Base-by-base conservation (phyloP, 768 basidiomycete species). In the Lactifluus echinatus region DNA sequence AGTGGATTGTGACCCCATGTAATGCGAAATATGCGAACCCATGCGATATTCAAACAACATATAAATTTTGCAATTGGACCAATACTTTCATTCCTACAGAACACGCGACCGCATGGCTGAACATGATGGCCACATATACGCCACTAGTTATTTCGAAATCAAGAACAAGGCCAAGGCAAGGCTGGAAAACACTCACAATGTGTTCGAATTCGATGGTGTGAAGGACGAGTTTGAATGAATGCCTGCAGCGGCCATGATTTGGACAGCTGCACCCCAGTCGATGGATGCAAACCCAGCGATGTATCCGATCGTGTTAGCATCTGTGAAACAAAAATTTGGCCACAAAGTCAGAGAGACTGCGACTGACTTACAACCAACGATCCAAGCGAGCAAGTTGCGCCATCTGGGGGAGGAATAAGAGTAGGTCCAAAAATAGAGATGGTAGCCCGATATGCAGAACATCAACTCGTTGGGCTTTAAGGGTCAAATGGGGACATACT, bases 361-460 rank as follows among this genome's bases (percentile, higher is more conserved):
- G 5, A 40, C 1, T 19, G 71, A 48, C 79, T 11, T 63, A 85
- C 83, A 85, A 33, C 84, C 85, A 2, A 86, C 84, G 34, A 85
- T 74, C 84, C 84, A 86, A 8, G 79, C 77, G 17, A 85, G 75
- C 7, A 87, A 67, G 56, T 80, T 80, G 21, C 79, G 72, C 68
- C 77, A 85, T 33, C 76, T 67, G 8, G 79, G 79, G 4, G 81
- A 78, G 0, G 80, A 78, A 3, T 82, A 67, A 0, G 75, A 75
- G 59, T 83, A 77, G 0, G 85, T 82, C 84, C 85, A 87, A 63
- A 81, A 87, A 64, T 86, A 84, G 17, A 84, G 72, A 76, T 83
- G 49, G n/a, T 8, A 39, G n/a, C 8, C 31, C 45, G 42, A 8
- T 23, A 23, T 0, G 8, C 14, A 47, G 3, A 31, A 4, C 19